phyloP scores from a whole-genome alignment of 208 protist genomes.

The Phytomonas sp. region DNA sequence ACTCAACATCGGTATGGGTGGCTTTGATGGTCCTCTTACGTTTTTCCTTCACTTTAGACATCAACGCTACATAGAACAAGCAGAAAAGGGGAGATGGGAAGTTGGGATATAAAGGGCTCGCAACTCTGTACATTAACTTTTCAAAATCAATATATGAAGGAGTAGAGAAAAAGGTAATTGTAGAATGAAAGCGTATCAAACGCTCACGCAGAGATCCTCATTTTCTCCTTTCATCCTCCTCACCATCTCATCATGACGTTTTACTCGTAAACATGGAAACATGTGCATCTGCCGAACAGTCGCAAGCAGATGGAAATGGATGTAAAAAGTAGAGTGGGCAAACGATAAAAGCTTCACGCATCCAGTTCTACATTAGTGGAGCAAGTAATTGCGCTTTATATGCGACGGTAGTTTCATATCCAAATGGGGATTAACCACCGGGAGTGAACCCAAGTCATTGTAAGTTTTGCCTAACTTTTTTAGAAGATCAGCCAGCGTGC shows the following conservation, averaged over 20 bases:
- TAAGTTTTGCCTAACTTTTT: constrained; percentile 71
- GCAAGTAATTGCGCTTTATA: constrained; percentile 75
- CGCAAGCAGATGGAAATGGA: background rate
- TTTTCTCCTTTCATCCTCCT: background rate
- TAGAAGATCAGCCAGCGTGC: constrained; percentile 86
- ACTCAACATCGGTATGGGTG: constrained; percentile 16
- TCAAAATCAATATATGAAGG: background rate
- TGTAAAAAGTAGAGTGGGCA: background rate
- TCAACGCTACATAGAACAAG: background rate
- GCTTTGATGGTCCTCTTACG: constrained; percentile 23
- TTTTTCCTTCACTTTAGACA: constrained; percentile 10
- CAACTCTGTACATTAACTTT: background rate
- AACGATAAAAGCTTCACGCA: constrained; percentile 6
- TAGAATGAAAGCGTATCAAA: background rate
- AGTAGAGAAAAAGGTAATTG: constrained; percentile 8
- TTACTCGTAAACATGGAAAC: background rate
- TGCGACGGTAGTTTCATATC: constrained; percentile 84
- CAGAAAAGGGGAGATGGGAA: background rate
- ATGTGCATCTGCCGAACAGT: background rate
- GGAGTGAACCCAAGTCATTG: constrained; percentile 71
- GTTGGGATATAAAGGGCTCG: background rate
- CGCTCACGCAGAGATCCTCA: background rate
- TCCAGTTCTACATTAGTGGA: constrained; percentile 41
- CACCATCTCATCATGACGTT: background rate
- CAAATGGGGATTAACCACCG: constrained; percentile 73